Percentiles rank a stretch among this genome's conserved stretches.
Evolutionary conservation across 1,284 basidiomycete genomes (phyloP).

Genomic region (Neolentinus lepideus): DNA sequence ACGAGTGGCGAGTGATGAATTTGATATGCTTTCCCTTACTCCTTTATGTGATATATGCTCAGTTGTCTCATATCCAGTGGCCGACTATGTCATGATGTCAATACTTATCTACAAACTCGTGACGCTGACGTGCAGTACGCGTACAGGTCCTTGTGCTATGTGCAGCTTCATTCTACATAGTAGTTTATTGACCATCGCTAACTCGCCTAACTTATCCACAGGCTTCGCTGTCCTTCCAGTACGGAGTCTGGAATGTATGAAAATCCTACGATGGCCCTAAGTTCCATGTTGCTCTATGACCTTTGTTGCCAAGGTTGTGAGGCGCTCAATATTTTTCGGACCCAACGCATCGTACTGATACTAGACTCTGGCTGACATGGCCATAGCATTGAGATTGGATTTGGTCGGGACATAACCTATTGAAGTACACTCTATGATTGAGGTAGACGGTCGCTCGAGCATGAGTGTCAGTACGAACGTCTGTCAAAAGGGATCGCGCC

Average conservation of each 20-base stretch:
- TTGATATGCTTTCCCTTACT: not conserved
- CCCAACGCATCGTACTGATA: no score
- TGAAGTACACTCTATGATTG: not conserved
- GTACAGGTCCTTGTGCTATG: not conserved
- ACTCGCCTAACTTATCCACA: not conserved
- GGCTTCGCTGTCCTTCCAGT: not conserved
- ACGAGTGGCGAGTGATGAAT: not conserved
- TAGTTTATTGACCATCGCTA: not conserved
- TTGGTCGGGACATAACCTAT: no score
- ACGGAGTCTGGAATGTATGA: not conserved
- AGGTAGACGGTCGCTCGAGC: not conserved
- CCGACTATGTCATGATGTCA: not conserved
- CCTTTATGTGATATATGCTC: not conserved
- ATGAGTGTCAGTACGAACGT: not conserved
- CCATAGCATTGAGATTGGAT: no score
- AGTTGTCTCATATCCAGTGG: not conserved
- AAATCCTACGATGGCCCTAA: not conserved
- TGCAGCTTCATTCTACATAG: not conserved
- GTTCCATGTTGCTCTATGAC: no score
- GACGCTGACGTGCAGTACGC: not conserved
- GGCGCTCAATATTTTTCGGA: no score
- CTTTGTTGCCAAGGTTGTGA: not conserved
- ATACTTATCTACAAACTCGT: not conserved
- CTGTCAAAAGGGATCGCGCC: not conserved
- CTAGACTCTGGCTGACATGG: no score